Base-by-base conservation (phyloP, 2,329 filamentous ascomycete genomes). In the Cercospora zeae-maydis region DNA sequence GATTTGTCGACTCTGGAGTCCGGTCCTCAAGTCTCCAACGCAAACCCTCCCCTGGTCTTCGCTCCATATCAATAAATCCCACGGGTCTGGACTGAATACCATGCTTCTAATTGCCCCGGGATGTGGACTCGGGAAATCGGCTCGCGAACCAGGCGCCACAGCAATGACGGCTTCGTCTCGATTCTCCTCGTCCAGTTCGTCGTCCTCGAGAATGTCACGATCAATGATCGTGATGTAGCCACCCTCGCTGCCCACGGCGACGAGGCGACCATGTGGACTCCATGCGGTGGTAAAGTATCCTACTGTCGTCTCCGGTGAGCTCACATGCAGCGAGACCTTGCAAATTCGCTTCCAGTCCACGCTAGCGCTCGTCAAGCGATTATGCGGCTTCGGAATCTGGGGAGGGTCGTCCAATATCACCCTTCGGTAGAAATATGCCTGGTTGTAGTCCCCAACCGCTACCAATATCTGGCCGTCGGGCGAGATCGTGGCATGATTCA, bases 401-500 rank as follows among this genome's bases (percentile, higher is more conserved):
- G 74, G 74, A 33, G 73, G 72, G 14, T 62, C 63, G 11, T 73
- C 70, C 52, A 65, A 47, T 27, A 76, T 67, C 16, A 71, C 66
- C 66, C 88, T 82, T 67, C 85, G 80, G 75, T 96, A 95, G 67
- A 98, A 87, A 76, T 95, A 97, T 19, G 93, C 86, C 67, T 87
- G 90, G 0, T 92, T 89, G 70, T 93, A 89, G 73, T 99, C 95
- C 42, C 93, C 90, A 47, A 98, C 90, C 1, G 92, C 91, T 5
- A 93, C 84, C 19, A 98, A 81, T 10, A 93, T 78, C 19, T 83
- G 84, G 0, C 93, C 93, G 74, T 97, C 90, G 0, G 93, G 95
- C 6, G 93, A 97, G 58, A 99, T 88, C n/a, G 93, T 86, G 34
- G 93, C 91, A 72, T 96, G 92, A 72, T 99, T 99, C 79, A 98